Percentiles rank a stretch among this genome's conserved stretches.
phyloP scores from a whole-genome alignment of 768 basidiomycete species.

The Mycena metata region DNA sequence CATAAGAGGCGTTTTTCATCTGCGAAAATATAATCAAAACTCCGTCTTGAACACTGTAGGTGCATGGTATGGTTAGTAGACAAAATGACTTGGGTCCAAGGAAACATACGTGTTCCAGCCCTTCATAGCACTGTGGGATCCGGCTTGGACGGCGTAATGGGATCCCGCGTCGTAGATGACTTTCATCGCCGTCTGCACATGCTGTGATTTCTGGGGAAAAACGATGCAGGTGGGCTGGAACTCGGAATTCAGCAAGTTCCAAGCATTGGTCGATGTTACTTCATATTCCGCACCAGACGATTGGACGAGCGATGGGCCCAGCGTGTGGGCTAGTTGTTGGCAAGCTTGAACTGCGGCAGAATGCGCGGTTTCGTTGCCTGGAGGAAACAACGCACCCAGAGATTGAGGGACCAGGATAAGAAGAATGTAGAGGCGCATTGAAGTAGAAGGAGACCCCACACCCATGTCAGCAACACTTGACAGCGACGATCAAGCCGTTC shows the following conservation, averaged over 20 bases:
- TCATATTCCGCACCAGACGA: constrained; percentile 26
- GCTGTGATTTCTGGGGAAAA: constrained; percentile 27
- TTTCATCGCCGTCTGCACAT: constrained; percentile 42
- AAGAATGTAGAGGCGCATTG: background rate
- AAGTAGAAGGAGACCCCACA: background rate
- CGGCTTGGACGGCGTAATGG: constrained; percentile 42
- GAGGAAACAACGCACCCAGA: constrained; percentile 13
- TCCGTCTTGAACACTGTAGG: constrained; percentile 46
- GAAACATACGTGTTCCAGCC: constrained; percentile 40
- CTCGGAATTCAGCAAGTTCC: constrained; percentile 39
- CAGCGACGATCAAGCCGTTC: too few species aligned
- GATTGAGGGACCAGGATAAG: background rate
- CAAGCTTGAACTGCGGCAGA: constrained; percentile 27
- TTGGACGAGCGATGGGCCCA: constrained; percentile 29
- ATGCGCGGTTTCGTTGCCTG: constrained; percentile 7
- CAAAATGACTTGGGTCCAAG: background rate
- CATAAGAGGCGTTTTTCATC: constrained; percentile 48
- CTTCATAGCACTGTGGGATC: constrained; percentile 44
- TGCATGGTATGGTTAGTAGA: background rate
- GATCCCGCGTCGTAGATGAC: constrained; percentile 36
- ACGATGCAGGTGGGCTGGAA: constrained; percentile 41
- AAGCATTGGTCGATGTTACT: constrained; percentile 24
- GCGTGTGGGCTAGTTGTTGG: constrained; percentile 14
- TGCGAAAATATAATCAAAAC: constrained; percentile 40
- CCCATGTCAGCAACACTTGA: too few species aligned